Percentiles rank a stretch among this genome's conserved stretches.
These are phyloP conservation scores for Eutypa lata DNA, from an alignment of 2,329 filamentous ascomycete species.

Conservation along the genomic window DNA sequence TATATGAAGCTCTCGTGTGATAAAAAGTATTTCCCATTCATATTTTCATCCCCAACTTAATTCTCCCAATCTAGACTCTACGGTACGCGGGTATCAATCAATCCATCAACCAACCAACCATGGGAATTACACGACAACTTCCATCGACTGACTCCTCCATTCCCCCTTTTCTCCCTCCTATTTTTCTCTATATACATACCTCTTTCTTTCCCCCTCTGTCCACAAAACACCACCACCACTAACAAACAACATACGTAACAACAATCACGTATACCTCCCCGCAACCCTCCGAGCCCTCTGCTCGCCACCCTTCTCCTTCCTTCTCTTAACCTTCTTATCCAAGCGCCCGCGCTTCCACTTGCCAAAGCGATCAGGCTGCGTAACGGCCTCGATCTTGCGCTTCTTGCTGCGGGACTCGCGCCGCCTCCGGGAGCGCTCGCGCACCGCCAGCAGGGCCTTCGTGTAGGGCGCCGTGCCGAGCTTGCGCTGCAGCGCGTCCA, in stretches of 20 bases:
- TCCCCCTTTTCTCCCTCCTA: neutral
- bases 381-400: constrained; percentile 83
- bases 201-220: neutral
- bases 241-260: too few species aligned
- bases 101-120: too few species aligned
- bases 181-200: neutral
- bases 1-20: too few species aligned
- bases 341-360: constrained; percentile 78
- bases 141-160: too few species aligned
- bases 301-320: constrained; percentile 74
- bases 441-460: constrained; percentile 67
- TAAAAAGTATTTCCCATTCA: neutral
- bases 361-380: constrained; percentile 74
- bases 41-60: neutral
- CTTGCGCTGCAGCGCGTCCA: constrained; percentile 81
- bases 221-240: too few species aligned
- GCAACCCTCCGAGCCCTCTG: constrained; percentile 60
- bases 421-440: constrained; percentile 67
- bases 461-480: constrained; percentile 79
- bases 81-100: too few species aligned
- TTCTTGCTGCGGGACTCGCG: constrained; percentile 76
- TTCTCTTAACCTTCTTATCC: constrained; percentile 78
- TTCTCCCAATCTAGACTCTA: neutral
- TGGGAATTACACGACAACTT: too few species aligned
- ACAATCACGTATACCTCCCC: constrained; percentile 64